phyloP scores from a whole-genome alignment of 106 monocot species.

The Allium fistulosum region DNA sequence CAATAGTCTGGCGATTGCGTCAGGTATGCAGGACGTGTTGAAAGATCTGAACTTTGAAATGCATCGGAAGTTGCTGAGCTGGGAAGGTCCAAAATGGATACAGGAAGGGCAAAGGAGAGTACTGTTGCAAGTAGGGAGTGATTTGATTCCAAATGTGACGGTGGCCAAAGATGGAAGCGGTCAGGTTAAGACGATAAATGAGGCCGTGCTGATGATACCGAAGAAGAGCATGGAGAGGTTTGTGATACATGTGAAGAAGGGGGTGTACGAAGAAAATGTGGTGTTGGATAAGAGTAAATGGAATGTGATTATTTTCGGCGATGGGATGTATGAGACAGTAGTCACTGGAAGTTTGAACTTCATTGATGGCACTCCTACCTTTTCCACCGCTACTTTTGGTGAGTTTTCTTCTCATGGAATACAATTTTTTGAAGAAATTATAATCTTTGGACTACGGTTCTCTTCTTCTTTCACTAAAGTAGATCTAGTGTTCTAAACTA shows the following conservation, averaged over 20 bases:
- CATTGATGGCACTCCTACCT: slow-evolving; percentile 38
- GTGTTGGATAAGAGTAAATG: slow-evolving; percentile 33
- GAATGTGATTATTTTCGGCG: slow-evolving; percentile 50
- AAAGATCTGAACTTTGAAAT: slow-evolving; percentile 13
- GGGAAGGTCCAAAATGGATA: slow-evolving; percentile 1
- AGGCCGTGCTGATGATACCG: slow-evolving; percentile 34
- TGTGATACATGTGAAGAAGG: slow-evolving; percentile 47
- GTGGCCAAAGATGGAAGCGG: slow-evolving; percentile 52
- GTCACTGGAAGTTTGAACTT: slow-evolving; percentile 35
- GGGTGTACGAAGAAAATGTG: slow-evolving; percentile 43
- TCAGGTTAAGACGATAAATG: slow-evolving; percentile 34
- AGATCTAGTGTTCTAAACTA: not conserved
- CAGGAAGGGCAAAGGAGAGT: not conserved
- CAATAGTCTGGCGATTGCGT: slow-evolving; percentile 37
- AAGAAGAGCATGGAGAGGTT: slow-evolving; percentile 19
- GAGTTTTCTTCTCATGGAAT: not conserved
- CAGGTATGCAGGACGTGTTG: slow-evolving; percentile 20
- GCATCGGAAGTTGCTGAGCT: slow-evolving; percentile 15
- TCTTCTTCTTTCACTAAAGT: not conserved
- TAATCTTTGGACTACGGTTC: not conserved
- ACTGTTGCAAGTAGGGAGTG: not conserved
- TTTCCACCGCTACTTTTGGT: slow-evolving; percentile 37
- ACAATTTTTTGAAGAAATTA: too few species aligned
- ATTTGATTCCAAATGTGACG: slow-evolving; percentile 29
- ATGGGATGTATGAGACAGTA: slow-evolving; percentile 30